Conservation (phyloP, 2,329 filamentous ascomycete genomes). For the Penicillium sp. region DNA sequence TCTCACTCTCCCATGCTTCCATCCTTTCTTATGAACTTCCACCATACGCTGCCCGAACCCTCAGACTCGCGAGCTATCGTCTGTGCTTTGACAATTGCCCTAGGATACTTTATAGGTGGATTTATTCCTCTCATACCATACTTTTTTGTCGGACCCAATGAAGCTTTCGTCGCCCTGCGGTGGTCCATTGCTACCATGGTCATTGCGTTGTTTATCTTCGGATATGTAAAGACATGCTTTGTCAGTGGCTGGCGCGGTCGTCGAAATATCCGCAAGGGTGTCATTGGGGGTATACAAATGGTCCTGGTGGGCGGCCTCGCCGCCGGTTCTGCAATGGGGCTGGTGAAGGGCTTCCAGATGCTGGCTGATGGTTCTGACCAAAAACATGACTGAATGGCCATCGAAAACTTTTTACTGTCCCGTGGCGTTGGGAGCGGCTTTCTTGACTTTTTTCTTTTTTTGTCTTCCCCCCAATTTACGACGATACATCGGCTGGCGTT, state of each 20-base stretch:
- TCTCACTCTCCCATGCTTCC: conserved; percentile 37
- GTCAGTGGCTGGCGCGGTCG: conserved; percentile 38
- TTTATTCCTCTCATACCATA: conserved; percentile 54
- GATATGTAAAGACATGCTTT: conserved; percentile 49
- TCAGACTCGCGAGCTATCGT: conserved; percentile 37
- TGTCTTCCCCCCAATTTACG: neutral
- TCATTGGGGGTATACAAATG: conserved; percentile 40
- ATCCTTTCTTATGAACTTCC: conserved; percentile 43
- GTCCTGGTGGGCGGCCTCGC: conserved; percentile 41
- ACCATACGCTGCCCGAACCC: conserved; percentile 40
- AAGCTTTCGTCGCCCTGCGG: conserved; percentile 73
- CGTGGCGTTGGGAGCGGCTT: neutral
- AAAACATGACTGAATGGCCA: conserved; percentile 3
- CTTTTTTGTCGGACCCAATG: conserved; percentile 65
- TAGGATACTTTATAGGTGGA: conserved; percentile 44
- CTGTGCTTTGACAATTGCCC: conserved; percentile 40
- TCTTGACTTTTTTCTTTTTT: neutral
- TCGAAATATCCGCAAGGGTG: conserved; percentile 32
- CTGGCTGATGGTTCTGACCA: conserved; percentile 22
- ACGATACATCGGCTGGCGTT: neutral
- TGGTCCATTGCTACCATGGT: conserved; percentile 53
- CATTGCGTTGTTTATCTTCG: conserved; percentile 50
- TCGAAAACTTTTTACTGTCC: neutral
- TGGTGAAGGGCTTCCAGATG: conserved; percentile 40
- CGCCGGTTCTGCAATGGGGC: conserved; percentile 41